Percentiles rank a stretch among this genome's conserved stretches.
These are phyloP conservation scores for Anthracocystis walkeri DNA, from an alignment of 1,284 basidiomycete species.

Conservation along the genomic window DNA sequence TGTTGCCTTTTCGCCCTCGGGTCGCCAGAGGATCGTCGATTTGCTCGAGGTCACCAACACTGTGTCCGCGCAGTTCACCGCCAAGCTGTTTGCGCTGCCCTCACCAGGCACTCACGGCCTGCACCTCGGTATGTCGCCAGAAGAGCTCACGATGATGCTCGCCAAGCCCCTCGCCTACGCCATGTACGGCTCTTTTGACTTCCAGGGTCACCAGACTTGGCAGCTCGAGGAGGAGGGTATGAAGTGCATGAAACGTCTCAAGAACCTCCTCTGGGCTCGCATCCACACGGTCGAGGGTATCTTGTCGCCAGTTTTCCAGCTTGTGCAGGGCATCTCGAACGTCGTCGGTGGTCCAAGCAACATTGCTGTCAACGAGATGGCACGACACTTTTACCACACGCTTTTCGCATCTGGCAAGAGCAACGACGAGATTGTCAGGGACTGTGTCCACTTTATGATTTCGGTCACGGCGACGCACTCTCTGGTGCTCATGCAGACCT, in stretches of 20 bases:
- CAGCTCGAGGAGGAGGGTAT: constrained; percentile 43
- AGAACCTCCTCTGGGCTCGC: constrained; percentile 46
- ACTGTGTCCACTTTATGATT: constrained; percentile 49
- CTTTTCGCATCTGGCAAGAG: constrained; percentile 45
- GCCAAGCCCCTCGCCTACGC: constrained; percentile 50
- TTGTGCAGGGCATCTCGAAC: constrained; percentile 49
- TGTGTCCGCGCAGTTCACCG: constrained; percentile 47
- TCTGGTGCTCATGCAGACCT: constrained; percentile 43
- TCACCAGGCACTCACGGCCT: constrained; percentile 31
- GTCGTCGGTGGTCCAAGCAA: constrained; percentile 49
- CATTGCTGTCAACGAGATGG: constrained; percentile 36
- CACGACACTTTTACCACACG: constrained; percentile 48
- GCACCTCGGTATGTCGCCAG: constrained; percentile 37
- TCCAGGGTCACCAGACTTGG: constrained; percentile 48
- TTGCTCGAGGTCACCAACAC: constrained; percentile 44
- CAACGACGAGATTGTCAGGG: constrained; percentile 45
- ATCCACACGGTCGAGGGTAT: constrained; percentile 41
- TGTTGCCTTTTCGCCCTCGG: constrained; percentile 17
- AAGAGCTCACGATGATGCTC: constrained; percentile 28
- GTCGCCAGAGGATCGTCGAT: constrained; percentile 38
- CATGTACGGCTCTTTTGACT: constrained; percentile 53
- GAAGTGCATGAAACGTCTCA: constrained; percentile 33
- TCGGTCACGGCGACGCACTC: constrained; percentile 46
- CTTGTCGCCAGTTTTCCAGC: constrained; percentile 33
- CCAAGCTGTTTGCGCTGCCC: constrained; percentile 47